phyloP scores from a whole-genome alignment of 2,329 filamentous ascomycete species.

The Fusarium abutilonis region DNA sequence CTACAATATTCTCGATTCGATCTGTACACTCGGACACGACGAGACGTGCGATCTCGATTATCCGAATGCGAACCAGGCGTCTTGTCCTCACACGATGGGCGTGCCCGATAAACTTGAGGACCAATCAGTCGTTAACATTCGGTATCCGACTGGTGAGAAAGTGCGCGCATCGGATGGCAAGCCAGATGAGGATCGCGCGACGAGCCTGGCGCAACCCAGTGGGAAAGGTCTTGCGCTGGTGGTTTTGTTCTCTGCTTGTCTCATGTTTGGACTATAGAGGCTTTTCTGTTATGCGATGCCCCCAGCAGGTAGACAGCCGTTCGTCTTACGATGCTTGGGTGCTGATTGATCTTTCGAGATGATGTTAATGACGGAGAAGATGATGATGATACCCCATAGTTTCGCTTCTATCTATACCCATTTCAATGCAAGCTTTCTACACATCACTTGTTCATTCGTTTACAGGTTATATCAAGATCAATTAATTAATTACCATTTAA shows the following conservation, averaged over 20 bases:
- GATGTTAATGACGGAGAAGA: slow-evolving; percentile 1
- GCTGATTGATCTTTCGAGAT: slow-evolving; percentile 9
- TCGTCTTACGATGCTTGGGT: background rate
- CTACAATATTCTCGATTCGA: slow-evolving; percentile 62
- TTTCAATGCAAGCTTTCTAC: background rate
- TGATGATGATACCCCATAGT: slow-evolving; percentile 38
- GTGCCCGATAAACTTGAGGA: slow-evolving; percentile 48
- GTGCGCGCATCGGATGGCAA: slow-evolving; percentile 49
- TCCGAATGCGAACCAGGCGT: slow-evolving; percentile 56
- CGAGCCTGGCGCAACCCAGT: slow-evolving; percentile 8
- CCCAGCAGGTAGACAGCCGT: background rate
- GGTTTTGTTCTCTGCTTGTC: slow-evolving; percentile 27
- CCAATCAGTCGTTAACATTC: slow-evolving; percentile 58
- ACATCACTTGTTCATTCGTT: background rate
- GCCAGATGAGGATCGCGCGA: slow-evolving; percentile 20
- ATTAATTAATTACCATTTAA: slow-evolving; percentile 9
- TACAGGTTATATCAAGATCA: background rate
- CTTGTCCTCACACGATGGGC: slow-evolving; percentile 56
- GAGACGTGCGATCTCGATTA: slow-evolving; percentile 59
- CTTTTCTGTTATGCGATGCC: background rate
- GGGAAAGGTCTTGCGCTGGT: slow-evolving; percentile 20
- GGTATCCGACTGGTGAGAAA: slow-evolving; percentile 56
- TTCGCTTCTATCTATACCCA: slow-evolving; percentile 13
- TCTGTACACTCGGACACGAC: slow-evolving; percentile 58
- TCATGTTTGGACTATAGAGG: slow-evolving; percentile 17